These are phyloP conservation scores for Euphorbia celastroides DNA, from an alignment of 441 rosid species.

Conservation along the genomic window DNA sequence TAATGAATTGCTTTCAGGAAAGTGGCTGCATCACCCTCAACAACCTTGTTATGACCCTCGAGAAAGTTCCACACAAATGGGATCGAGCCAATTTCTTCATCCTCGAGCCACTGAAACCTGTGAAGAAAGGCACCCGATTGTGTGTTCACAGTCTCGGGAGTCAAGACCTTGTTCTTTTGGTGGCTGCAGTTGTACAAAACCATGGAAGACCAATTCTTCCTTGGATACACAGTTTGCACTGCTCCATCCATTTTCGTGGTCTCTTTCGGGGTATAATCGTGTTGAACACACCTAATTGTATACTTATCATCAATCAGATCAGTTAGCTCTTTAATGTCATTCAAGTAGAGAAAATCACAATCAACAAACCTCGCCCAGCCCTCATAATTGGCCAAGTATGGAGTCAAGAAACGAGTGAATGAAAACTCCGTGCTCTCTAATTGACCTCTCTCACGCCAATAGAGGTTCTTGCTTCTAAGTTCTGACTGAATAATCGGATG, in stretches of 20 bases:
- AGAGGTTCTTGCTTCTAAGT: constrained; percentile 57
- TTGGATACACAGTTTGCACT: constrained; percentile 84
- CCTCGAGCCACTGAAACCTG: constrained; percentile 92
- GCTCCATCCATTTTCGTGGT: constrained; percentile 97
- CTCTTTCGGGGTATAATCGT: constrained; percentile 85
- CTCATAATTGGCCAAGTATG: constrained; percentile 59
- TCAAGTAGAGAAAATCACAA: constrained; percentile 83
- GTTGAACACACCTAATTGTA: constrained; percentile 93
- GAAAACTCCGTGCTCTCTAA: constrained; percentile 99
- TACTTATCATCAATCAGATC: constrained; percentile 83
- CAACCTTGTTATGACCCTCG: constrained; percentile 82
- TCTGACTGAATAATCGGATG: constrained; percentile 74
- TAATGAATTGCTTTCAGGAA: constrained; percentile 80
- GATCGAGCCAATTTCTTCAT: constrained; percentile 76
- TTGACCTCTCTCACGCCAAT: constrained; percentile 72
- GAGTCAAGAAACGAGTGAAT: constrained; percentile 81
- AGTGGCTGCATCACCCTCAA: constrained; percentile 51
- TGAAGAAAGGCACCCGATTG: constrained; percentile 76
- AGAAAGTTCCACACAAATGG: constrained; percentile 91
- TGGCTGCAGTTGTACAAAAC: constrained; percentile 92
- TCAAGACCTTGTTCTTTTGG: constrained; percentile 72
- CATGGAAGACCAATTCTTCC: constrained; percentile 99
- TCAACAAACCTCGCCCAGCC: constrained; percentile 99
- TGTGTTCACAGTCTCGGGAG: constrained; percentile 50
- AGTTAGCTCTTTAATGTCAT: constrained; percentile 66